Base-by-base conservation (phyloP, 1,139 yeast genomes). In the Pichia norvegensis region DNA sequence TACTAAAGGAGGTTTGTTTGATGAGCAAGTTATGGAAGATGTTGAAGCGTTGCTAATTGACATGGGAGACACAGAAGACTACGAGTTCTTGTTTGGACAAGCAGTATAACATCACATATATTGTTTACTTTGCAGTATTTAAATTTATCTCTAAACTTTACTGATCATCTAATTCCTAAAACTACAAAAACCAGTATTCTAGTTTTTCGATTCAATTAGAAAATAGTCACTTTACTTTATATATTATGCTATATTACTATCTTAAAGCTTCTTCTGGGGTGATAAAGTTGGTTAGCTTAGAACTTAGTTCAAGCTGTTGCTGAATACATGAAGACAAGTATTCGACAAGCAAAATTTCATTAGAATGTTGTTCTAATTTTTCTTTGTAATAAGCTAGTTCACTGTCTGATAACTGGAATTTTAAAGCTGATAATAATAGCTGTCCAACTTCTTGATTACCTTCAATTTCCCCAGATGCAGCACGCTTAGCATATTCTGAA, bases 301-400 rank as follows among this genome's bases (percentile, higher is more conserved):
- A 81, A 60, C 88, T 79, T 60, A 84, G 73, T 61, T 84, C 92
- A 55, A 85, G 75, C 68, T 87, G 96, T 54, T 88, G 85, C 69
- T 84, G 85, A 57, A 87, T 81, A 45, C 94, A 86, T 60, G 83
- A 81, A 50, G 95, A 84, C 67, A 87, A 74, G 63, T 81, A 85
- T 60, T 85, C 94, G 55, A 87, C 77, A 81, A 86, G 80, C 53
- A 85, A 74, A 39, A 87, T 81, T 61, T 87, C 95, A 66, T 85
- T 90, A 62, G 82, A 72, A 64, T 85, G 90, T 46, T 78, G 74
- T 59, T 78, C 78, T 73, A 86, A 81, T 54, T 80, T 74, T 55
- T 70, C 68, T 59, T 76, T 79, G 56, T 85, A 73, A 41, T 71
- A 74, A 29, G 75, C 79, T 50, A 77, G 61, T 56, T 83, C 77